These are phyloP conservation scores for Phanerochaete carnosa DNA, from an alignment of 768 basidiomycete species.

Conservation along the genomic window DNA sequence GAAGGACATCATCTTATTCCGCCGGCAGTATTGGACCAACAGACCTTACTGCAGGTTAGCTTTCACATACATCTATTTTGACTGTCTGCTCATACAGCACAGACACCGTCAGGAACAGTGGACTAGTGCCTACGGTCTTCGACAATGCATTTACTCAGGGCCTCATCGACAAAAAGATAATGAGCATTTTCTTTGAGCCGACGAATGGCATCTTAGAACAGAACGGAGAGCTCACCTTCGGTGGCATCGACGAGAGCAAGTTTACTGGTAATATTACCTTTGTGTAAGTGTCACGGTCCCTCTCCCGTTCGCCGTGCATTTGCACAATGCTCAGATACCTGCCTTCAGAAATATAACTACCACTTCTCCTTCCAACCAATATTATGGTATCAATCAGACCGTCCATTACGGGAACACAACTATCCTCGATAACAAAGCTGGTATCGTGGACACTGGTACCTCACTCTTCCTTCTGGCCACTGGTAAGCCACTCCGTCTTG, in stretches of 20 bases:
- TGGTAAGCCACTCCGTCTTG: conserved; percentile 17
- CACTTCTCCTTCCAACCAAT: conserved; percentile 10
- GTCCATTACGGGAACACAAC: conserved; percentile 11
- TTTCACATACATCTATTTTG: not conserved
- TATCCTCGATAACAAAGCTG: conserved; percentile 16
- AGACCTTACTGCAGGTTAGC: conserved; percentile 45
- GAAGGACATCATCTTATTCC: not conserved
- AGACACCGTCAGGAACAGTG: not conserved
- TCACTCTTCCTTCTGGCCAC: conserved; percentile 26
- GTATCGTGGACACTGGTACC: conserved; percentile 33
- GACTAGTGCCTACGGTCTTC: conserved; percentile 33
- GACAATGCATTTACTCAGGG: conserved; percentile 47
- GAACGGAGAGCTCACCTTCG: conserved; percentile 21
- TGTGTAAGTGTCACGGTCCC: conserved; percentile 19
- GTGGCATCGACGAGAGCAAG: conserved; percentile 10
- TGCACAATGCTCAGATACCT: not conserved
- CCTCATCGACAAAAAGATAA: conserved; percentile 35
- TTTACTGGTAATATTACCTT: conserved; percentile 19
- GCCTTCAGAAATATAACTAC: conserved; percentile 8
- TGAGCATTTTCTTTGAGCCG: conserved; percentile 50
- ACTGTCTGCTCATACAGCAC: not conserved
- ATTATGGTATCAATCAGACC: conserved; percentile 14
- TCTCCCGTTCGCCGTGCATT: not conserved
- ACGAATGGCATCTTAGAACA: conserved; percentile 26
- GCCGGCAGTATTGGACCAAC: conserved; percentile 52